Evolutionary conservation across 805 yeast genomes (phyloP), one percentile per base, ranked within the genome.

Genomic region (Torulaspora maleeae): DNA sequence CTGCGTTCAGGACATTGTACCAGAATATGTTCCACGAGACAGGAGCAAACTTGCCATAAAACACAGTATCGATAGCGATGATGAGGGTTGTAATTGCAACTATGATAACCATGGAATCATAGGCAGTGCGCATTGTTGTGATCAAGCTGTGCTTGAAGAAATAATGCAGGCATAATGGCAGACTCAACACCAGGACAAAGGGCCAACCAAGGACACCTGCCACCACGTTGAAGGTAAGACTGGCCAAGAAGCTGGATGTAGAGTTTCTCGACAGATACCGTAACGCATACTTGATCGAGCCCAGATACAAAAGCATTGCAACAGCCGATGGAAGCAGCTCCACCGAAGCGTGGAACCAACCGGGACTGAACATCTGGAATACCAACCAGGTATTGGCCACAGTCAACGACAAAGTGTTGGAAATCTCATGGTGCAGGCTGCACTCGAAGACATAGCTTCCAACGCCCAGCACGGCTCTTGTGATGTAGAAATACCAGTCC

Each of bases 201-300:
- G 97, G 97, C 97, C 97, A 91, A 1, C 97, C 97, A 25, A 85
- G 51, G 2, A 90, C 58, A 0, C 91, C 91, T 4, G 89, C 95
- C n/a, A 84, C 51, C 16, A 64, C 54, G 41, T 60, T 58, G 38
- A 55, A 60, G 1, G 58, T 45, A n/a, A 64, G 43, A 38, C 64
- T 55, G 15, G 53, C 50, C 20, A 60, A 47, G 43, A 66, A 63
- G 27, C 52, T 51, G 1, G 48, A 36, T 6, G 47, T 52, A 3
- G 59, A 51, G 3, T 54, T 55, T 3, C 50, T 54, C 1, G 65
- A 56, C 20, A 62, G 34, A 43, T 64, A 61, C n/a, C 60, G 50
- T 32, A 62, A 39, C 28, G 58, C 47, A 48, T 59, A 51, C 48
- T 52, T 48, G 58, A 63, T 50, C 47, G 61, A 40, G 55, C 71